Conservation (phyloP, 306 rosid species). For the Malus sylvestris region DNA sequence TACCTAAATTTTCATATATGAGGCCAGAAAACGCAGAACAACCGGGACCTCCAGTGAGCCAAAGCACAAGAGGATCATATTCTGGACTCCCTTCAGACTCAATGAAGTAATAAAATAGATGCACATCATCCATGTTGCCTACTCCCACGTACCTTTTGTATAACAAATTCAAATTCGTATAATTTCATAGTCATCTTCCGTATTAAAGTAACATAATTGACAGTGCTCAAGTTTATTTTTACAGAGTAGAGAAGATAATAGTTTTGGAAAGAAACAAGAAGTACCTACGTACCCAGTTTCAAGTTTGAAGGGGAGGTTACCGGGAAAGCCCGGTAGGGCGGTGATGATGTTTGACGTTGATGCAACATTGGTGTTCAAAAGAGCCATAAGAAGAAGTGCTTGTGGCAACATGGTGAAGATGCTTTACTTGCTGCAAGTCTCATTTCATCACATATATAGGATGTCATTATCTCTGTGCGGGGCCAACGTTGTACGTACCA, state of each 20-base stretch:
- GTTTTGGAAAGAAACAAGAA: neutral
- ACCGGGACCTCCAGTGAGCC: slow-evolving; percentile 34
- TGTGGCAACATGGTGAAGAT: neutral
- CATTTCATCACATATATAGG: too few relatives aligned
- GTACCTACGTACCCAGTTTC: slow-evolving; percentile 17
- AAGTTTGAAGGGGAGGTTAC: slow-evolving; percentile 14
- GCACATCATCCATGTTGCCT: slow-evolving; percentile 25
- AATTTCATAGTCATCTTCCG: too few relatives aligned
- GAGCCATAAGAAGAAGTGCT: neutral
- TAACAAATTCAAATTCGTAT: neutral
- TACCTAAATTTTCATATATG: slow-evolving; percentile 26
- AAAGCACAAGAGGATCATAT: slow-evolving; percentile 32
- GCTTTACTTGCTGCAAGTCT: neutral
- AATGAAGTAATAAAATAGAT: slow-evolving; percentile 38
- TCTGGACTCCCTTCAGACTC: slow-evolving; percentile 24
- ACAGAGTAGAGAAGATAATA: neutral
- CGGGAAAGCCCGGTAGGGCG: neutral
- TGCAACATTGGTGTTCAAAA: neutral
- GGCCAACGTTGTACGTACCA: too few relatives aligned
- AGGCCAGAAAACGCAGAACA: slow-evolving; percentile 22
- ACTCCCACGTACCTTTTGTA: slow-evolving; percentile 30
- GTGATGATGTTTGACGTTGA: neutral
- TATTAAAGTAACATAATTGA: too few relatives aligned
- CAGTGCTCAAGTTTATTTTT: too few relatives aligned
- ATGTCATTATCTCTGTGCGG: too few relatives aligned